phyloP scores from a whole-genome alignment of 1,284 basidiomycete species.

The Fomitopsis pinicola region DNA sequence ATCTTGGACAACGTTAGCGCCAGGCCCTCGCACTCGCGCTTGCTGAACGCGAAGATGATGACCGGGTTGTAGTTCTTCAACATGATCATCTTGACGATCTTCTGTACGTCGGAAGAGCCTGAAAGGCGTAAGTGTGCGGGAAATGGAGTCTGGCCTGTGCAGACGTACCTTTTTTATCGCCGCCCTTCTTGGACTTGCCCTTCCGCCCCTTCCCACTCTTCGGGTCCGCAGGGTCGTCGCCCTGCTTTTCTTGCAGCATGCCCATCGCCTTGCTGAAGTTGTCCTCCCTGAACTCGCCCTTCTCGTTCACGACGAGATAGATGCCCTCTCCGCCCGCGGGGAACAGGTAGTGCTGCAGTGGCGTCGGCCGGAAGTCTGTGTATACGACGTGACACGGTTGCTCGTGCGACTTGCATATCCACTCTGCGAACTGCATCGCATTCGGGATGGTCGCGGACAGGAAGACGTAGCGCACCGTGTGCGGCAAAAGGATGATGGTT shows the following conservation, averaged over 20 bases:
- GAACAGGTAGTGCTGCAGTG: slow-evolving; percentile 97
- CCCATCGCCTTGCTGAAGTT: slow-evolving; percentile 99
- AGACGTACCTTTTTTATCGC: slow-evolving; percentile 80
- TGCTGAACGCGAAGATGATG: slow-evolving; percentile 98
- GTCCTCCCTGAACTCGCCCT: slow-evolving; percentile 94
- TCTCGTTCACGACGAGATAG: slow-evolving; percentile 96
- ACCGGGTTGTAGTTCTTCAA: slow-evolving; percentile 97
- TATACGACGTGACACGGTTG: slow-evolving; percentile 99
- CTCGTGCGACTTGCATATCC: slow-evolving; percentile 96
- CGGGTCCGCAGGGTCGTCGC: slow-evolving; percentile 92
- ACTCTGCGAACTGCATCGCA: slow-evolving; percentile 99
- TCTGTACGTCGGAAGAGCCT: slow-evolving; percentile 95
- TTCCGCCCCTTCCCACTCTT: slow-evolving; percentile 79
- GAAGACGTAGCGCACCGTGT: slow-evolving; percentile 96
- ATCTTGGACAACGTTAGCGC: slow-evolving; percentile 93
- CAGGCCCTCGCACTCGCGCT: slow-evolving; percentile 94
- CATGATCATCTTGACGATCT: slow-evolving; percentile 99
- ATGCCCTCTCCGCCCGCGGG: slow-evolving; percentile 96
- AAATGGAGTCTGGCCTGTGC: background rate
- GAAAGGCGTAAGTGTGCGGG: slow-evolving; percentile 4
- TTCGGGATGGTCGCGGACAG: slow-evolving; percentile 99
- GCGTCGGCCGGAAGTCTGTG: slow-evolving; percentile 98
- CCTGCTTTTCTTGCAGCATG: slow-evolving; percentile 77
- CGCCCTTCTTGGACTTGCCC: slow-evolving; percentile 88
- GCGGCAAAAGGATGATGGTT: slow-evolving; percentile 96